These are phyloP conservation scores for Entomortierella parvispora DNA, from an alignment of 192 early-diverging fungal genomes.

Conservation along the genomic window DNA sequence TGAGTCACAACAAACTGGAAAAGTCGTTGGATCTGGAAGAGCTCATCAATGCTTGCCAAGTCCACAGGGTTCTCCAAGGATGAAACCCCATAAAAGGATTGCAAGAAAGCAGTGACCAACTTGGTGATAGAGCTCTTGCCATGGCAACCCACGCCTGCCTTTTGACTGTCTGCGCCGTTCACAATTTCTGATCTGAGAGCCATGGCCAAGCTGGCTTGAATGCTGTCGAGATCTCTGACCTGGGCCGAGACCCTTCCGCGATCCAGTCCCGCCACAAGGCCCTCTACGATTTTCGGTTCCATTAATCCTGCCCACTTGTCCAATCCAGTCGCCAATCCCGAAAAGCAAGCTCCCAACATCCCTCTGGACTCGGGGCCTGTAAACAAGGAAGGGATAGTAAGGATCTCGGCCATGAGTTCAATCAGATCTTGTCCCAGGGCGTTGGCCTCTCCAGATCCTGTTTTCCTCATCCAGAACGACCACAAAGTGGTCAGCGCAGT, in stretches of 20 bases:
- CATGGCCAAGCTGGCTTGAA: conserved; percentile 44
- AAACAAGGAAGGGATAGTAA: conserved; percentile 36
- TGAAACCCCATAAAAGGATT: conserved; percentile 23
- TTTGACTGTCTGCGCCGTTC: too few relatives aligned
- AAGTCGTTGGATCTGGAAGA: conserved; percentile 39
- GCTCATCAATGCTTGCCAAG: conserved; percentile 18
- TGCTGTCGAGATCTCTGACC: conserved; percentile 28
- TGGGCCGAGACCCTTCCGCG: conserved; percentile 32
- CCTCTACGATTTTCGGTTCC: conserved; percentile 42
- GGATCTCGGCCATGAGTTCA: conserved; percentile 35
- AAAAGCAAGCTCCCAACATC: conserved; percentile 31
- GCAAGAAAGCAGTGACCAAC: conserved; percentile 20
- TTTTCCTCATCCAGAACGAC: conserved; percentile 52
- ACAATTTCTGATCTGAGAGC: conserved; percentile 21
- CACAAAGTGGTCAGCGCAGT: conserved; percentile 26
- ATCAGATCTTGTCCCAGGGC: conserved; percentile 39
- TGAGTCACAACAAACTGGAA: conserved; percentile 46
- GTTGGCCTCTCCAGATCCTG: conserved; percentile 35
- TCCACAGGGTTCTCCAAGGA: not conserved
- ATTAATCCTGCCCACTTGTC: conserved; percentile 50
- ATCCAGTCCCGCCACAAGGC: conserved; percentile 31
- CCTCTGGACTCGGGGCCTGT: conserved; percentile 17
- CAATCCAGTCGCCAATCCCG: conserved; percentile 36
- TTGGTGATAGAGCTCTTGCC: conserved; percentile 19
- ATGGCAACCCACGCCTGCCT: not conserved